Evolutionary conservation across 2,329 filamentous ascomycete genomes (phyloP).

Genomic region (Botrytis pseudocinerea): DNA sequence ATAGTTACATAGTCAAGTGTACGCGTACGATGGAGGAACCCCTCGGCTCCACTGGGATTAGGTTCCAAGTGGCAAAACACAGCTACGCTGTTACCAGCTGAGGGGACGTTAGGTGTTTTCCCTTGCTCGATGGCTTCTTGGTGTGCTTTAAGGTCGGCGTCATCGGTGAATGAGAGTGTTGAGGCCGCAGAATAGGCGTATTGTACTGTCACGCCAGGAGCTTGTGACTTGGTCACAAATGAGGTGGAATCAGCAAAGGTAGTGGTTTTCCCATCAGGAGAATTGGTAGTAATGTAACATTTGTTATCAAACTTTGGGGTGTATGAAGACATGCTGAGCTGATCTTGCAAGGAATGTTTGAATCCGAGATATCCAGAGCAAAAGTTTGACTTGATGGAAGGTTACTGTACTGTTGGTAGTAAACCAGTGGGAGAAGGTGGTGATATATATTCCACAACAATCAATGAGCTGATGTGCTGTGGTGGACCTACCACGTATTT

Average conservation of each 20-base stretch:
- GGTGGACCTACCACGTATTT: background rate
- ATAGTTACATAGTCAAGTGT: conserved; percentile 46
- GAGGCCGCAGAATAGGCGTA: conserved; percentile 29
- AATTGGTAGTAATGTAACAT: conserved; percentile 15
- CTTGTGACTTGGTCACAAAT: background rate
- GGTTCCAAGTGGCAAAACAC: conserved; percentile 24
- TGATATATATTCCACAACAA: background rate
- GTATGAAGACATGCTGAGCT: background rate
- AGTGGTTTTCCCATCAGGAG: conserved; percentile 2
- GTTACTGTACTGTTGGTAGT: background rate
- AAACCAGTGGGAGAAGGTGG: background rate
- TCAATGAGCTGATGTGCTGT: background rate
- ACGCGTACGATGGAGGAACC: conserved; percentile 45
- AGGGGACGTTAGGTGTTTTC: conserved; percentile 1
- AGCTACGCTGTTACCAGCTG: conserved; percentile 18
- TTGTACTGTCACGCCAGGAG: background rate
- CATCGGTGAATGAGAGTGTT: conserved; percentile 18
- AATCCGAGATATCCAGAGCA: background rate
- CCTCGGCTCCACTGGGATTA: conserved; percentile 21
- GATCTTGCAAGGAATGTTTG: background rate
- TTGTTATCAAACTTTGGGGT: background rate
- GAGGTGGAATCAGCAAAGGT: background rate
- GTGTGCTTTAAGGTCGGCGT: background rate
- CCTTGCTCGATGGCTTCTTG: background rate
- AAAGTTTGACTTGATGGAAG: no score